phyloP scores from a whole-genome alignment of 2,329 filamentous ascomycete species.

The Neobulgaria alba region DNA sequence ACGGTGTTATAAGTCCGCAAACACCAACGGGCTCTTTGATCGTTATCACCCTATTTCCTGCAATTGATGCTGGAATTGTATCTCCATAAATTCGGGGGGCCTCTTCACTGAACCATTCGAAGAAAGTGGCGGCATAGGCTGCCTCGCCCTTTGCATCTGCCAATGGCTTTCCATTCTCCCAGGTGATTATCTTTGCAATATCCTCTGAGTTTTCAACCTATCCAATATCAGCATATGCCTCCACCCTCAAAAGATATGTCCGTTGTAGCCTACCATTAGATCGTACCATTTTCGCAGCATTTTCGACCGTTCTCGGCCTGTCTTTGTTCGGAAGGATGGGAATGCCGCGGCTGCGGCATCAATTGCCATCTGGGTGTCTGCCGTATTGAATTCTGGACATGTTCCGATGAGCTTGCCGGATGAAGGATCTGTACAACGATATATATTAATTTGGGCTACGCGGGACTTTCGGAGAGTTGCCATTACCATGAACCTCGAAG shows the following conservation, averaged over 20 bases:
- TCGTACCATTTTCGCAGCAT: constrained; percentile 76
- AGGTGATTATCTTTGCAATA: constrained; percentile 73
- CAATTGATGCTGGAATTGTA: constrained; percentile 60
- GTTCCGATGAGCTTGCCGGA: constrained; percentile 74
- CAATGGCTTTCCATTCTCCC: constrained; percentile 82
- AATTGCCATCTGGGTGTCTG: constrained; percentile 76
- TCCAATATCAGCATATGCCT: constrained; percentile 4
- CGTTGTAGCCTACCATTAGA: constrained; percentile 45
- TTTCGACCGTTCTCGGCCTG: constrained; percentile 65
- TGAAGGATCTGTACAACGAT: constrained; percentile 80
- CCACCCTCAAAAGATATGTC: background rate
- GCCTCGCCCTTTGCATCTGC: constrained; percentile 67
- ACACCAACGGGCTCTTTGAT: constrained; percentile 80
- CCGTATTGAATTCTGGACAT: constrained; percentile 72
- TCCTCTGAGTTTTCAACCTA: constrained; percentile 63
- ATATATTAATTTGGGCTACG: background rate
- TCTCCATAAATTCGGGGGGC: constrained; percentile 67
- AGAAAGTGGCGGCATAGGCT: constrained; percentile 64
- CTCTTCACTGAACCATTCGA: constrained; percentile 77
- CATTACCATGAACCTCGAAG: constrained; percentile 76
- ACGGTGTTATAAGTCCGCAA: constrained; percentile 70
- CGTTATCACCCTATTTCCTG: constrained; percentile 68
- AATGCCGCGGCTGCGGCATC: constrained; percentile 72
- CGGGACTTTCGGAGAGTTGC: no score
- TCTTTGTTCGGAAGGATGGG: constrained; percentile 59